A percentile compares a stretch with the other conserved stretches of the same genome.
phyloP scores from a whole-genome alignment of 306 rosid genomes.

The Medicago ruthenica region DNA sequence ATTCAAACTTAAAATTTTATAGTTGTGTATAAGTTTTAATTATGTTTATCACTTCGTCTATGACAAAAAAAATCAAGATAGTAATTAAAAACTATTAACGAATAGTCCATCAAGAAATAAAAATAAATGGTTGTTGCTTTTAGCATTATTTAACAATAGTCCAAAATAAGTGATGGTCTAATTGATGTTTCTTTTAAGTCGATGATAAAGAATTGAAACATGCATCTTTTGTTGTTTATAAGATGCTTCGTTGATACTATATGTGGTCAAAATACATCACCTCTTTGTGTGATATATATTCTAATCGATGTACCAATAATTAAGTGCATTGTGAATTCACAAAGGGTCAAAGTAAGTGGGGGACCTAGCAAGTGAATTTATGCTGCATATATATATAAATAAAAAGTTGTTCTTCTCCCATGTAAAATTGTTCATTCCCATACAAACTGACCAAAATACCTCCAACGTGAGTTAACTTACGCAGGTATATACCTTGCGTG shows the following conservation, averaged over 20 bases:
- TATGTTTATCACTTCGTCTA: too few relatives aligned
- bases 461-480: too few relatives aligned
- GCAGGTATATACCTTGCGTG: too few relatives aligned
- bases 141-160: not conserved
- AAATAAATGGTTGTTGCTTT: too few relatives aligned
- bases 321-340: conserved; percentile 35
- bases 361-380: conserved; percentile 31
- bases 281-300: not conserved
- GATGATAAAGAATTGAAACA: not conserved
- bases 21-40: too few relatives aligned
- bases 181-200: not conserved
- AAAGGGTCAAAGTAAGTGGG: conserved; percentile 38
- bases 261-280: conserved; percentile 23
- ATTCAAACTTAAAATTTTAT: too few relatives aligned
- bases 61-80: too few relatives aligned
- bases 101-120: too few relatives aligned
- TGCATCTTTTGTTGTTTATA: not conserved
- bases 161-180: not conserved
- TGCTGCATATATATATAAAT: conserved; percentile 8
- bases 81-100: not conserved
- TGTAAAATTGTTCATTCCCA: too few relatives aligned
- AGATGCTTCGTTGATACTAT: conserved; percentile 33
- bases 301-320: conserved; percentile 33
- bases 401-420: too few relatives aligned
- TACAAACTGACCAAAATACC: too few relatives aligned